Evolutionary conservation across 176 grass and related monocot genomes (phyloP).

Genomic region (Musa acuminata): DNA sequence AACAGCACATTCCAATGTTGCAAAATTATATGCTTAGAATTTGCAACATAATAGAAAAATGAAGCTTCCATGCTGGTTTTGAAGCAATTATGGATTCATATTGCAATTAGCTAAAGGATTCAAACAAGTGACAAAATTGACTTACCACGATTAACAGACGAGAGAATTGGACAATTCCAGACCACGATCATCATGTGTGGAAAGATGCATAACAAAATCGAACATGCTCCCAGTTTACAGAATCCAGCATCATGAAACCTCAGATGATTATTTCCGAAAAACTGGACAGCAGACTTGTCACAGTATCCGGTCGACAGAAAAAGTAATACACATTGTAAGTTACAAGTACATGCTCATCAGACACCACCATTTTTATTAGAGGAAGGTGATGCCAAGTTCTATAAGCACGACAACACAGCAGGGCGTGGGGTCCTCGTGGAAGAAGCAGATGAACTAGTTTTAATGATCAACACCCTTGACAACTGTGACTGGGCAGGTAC

Average conservation of each 20-base stretch:
- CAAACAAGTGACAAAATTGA: neutral
- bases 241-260: neutral
- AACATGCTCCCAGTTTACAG: neutral
- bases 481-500: slow-evolving; percentile 68
- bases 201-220: neutral
- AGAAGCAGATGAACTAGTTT: slow-evolving; percentile 21
- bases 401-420: neutral
- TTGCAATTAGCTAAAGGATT: neutral
- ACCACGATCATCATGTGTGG: neutral
- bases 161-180: neutral
- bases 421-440: too few relatives aligned
- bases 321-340: neutral
- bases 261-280: neutral
- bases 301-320: neutral
- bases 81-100: neutral
- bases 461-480: slow-evolving; percentile 38
- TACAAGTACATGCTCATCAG: neutral
- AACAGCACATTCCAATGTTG: too few relatives aligned
- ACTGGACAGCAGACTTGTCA: neutral
- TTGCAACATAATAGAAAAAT: too few relatives aligned
- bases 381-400: neutral
- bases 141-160: neutral
- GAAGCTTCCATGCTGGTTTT: too few relatives aligned
- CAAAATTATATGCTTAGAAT: too few relatives aligned
- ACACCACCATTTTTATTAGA: neutral